Evolutionary conservation across 139 green algal species (phyloP).

Genomic region (Asterochloris erici): DNA sequence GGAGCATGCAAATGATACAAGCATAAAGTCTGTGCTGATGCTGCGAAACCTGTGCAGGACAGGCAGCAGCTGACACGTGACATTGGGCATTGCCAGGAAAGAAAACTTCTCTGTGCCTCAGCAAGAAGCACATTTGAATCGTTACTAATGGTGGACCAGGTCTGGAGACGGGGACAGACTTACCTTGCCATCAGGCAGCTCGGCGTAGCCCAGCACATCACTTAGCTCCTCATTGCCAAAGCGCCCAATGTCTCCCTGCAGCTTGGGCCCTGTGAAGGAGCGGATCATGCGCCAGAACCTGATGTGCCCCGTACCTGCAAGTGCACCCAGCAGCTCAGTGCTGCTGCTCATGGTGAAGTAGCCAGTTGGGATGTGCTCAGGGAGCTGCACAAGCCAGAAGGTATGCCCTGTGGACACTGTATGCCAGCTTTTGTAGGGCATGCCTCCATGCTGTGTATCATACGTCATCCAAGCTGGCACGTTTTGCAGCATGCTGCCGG

Average conservation of each 20-base stretch:
- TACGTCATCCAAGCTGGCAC: no score
- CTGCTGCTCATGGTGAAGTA: neutral
- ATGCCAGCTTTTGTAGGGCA: no score
- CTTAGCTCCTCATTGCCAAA: conserved; percentile 75
- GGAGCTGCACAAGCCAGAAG: no score
- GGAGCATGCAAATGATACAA: no score
- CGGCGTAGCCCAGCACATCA: conserved; percentile 69
- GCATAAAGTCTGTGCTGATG: no score
- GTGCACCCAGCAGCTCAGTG: neutral
- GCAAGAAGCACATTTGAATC: neutral
- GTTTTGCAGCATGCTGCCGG: no score
- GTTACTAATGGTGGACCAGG: neutral
- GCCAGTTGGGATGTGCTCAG: neutral
- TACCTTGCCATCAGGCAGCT: conserved; percentile 74
- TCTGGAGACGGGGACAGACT: neutral
- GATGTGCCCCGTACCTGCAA: conserved; percentile 67
- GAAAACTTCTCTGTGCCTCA: neutral
- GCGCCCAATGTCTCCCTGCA: conserved; percentile 75
- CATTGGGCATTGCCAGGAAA: no score
- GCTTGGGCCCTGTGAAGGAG: conserved; percentile 91
- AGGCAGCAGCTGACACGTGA: no score
- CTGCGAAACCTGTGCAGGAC: no score
- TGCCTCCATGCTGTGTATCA: no score
- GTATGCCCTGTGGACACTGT: no score
- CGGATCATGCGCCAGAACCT: conserved; percentile 84